Base-by-base conservation (phyloP, 257 asterid genomes). In the Nicotiana paniculata region DNA sequence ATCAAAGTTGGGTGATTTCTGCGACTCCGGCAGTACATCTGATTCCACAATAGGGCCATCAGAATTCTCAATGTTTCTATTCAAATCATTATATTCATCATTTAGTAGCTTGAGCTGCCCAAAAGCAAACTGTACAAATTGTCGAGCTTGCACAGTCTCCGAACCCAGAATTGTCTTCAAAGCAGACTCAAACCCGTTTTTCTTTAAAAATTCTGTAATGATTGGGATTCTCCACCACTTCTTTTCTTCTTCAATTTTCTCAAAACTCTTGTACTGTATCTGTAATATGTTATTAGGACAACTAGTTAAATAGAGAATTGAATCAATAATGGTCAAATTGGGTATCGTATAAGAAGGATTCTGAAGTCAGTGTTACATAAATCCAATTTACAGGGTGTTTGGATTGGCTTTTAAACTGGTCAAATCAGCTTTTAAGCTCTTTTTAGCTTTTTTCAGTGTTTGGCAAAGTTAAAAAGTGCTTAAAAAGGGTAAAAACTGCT, bases 181-280 rank as follows among this genome's bases (percentile, higher is more conserved):
- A 26, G 97, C 93, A 82, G 94, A 92, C 82, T 93, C 98, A 65
- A 96, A 81, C 43, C 97, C 95, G 53, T 90, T 85, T 79, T 92
- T 96, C 89, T 90, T 88, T 58, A 96, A 91, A 90, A 96, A 93
- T 33, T 96, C 97, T 18, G 93, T 88, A 68, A 94, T 85, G 48
- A 96, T 82, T 48, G 99, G 99, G 82, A 96, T 94, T 85, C 90
- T 92, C 99, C 99, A 96, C 98, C 97, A 90, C 80, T 91, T 88
- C 88, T 92, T 96, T 90, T 94, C 98, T 61, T 92, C 97, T 6
- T 92, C 97, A 24, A 96, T 87, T 90, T 93, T 90, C 55, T 91
- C 90, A 70, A 96, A 96, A 85, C 96, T 96, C 91, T 92, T 94
- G 89, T 91, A 96, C 90, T 88, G 93, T 76, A 96, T 85, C 99